A percentile compares a stretch with the other conserved stretches of the same genome.
These are phyloP conservation scores for Lunularia cruciata DNA, from an alignment of 225 moss, liverwort and hornwort species.

Conservation along the genomic window DNA sequence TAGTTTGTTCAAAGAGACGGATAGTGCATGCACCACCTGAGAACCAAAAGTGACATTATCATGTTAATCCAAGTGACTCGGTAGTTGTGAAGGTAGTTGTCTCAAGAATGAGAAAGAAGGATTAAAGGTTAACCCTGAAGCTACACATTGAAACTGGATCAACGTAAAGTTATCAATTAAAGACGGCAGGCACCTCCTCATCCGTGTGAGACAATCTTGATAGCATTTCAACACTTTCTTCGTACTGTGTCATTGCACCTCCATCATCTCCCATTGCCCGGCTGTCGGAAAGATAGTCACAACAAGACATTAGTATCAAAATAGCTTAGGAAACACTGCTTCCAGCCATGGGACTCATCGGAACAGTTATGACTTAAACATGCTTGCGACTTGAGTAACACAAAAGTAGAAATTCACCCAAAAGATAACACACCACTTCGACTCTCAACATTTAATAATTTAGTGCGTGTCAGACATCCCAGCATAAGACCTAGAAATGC, in stretches of 20 bases:
- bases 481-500: no score
- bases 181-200: slow-evolving; percentile 49
- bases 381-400: no score
- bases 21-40: slow-evolving; percentile 92
- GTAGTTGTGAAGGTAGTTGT: neutral
- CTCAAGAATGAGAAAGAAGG: neutral
- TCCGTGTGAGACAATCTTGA: slow-evolving; percentile 56
- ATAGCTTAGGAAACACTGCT: no score
- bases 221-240: slow-evolving; percentile 83
- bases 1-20: slow-evolving; percentile 95
- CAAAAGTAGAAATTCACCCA: no score
- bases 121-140: neutral
- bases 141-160: neutral
- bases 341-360: no score
- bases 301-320: no score
- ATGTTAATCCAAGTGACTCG: neutral
- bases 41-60: neutral
- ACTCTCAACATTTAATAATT: no score
- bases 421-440: no score
- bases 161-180: no score
- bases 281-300: no score
- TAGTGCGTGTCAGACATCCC: no score
- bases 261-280: slow-evolving; percentile 74
- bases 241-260: slow-evolving; percentile 63
- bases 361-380: no score